These are phyloP conservation scores for Chrysoporthe puriensis DNA, from an alignment of 2,329 filamentous ascomycete genomes.

Conservation along the genomic window DNA sequence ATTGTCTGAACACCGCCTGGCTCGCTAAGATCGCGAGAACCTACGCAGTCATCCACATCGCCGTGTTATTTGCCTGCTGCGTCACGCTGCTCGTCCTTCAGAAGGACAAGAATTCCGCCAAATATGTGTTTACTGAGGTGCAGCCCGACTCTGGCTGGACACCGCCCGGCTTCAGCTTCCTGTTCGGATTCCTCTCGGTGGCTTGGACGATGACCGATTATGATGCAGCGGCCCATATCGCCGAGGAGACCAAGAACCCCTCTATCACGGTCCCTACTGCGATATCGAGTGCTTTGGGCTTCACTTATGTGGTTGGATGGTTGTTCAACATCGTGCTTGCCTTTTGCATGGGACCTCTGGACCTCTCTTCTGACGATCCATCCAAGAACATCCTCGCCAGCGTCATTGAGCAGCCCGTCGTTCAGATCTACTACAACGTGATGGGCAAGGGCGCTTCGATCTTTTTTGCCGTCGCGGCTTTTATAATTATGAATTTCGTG, in stretches of 20 bases:
- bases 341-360: conserved; percentile 54
- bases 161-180: conserved; percentile 55
- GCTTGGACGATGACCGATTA: conserved; percentile 48
- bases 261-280: conserved; percentile 51
- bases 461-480: conserved; percentile 59
- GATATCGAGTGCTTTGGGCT: conserved; percentile 58
- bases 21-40: conserved; percentile 60
- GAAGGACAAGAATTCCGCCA: conserved; percentile 51
- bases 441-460: conserved; percentile 57
- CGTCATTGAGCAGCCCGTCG: conserved; percentile 54
- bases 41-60: conserved; percentile 59
- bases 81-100: conserved; percentile 54
- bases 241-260: conserved; percentile 48
- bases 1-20: conserved; percentile 58
- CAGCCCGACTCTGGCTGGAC: conserved; percentile 54
- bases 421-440: conserved; percentile 61
- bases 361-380: conserved; percentile 39
- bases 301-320: conserved; percentile 59
- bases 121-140: conserved; percentile 58
- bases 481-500: conserved; percentile 62
- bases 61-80: conserved; percentile 51
- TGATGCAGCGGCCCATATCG: conserved; percentile 40
- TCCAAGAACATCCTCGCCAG: conserved; percentile 46
- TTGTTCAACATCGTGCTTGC: conserved; percentile 62
- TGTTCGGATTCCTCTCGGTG: conserved; percentile 60